A percentile compares a stretch with the other conserved stretches of the same genome.
These are phyloP conservation scores for Monosporascus sp. DNA, from an alignment of 2,329 filamentous ascomycete genomes.

Conservation along the genomic window DNA sequence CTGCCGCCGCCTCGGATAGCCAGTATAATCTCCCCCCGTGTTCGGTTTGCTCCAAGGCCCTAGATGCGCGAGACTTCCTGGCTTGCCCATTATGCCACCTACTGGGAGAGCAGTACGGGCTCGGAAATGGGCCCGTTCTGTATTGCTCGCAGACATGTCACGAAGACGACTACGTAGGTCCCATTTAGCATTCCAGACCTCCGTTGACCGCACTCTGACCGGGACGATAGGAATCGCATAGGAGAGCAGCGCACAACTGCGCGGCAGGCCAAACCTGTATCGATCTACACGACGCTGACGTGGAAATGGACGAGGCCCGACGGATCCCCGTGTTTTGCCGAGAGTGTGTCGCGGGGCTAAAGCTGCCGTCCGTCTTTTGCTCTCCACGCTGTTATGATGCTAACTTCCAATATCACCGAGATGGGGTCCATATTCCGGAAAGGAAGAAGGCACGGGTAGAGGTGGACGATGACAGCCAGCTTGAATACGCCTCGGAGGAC, in stretches of 20 bases:
- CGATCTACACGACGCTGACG: constrained; percentile 33
- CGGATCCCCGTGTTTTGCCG: constrained; percentile 32
- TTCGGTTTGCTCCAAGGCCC: constrained; percentile 29
- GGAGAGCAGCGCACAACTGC: constrained; percentile 34
- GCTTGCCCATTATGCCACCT: constrained; percentile 42
- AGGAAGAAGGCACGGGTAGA: constrained; percentile 20
- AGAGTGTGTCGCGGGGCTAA: constrained; percentile 33
- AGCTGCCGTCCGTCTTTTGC: constrained; percentile 35
- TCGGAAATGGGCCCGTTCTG: constrained; percentile 30
- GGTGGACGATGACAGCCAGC: constrained; percentile 18
- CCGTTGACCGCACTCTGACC: neutral
- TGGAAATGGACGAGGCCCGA: constrained; percentile 30
- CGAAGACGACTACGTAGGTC: constrained; percentile 35
- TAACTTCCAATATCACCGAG: constrained; percentile 36
- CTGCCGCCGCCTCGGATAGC: constrained; percentile 25
- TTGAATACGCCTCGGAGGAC: constrained; percentile 19
- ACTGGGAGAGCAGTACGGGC: constrained; percentile 30
- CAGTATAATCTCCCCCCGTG: constrained; percentile 35
- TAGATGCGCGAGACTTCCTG: constrained; percentile 30
- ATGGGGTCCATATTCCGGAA: constrained; percentile 26
- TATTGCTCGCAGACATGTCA: constrained; percentile 42
- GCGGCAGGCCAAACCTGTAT: constrained; percentile 34
- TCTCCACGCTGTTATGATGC: constrained; percentile 34
- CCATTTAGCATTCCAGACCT: constrained; percentile 16
- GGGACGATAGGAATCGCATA: constrained; percentile 30